Conservation (phyloP, 768 basidiomycete genomes). For the Rhizopogon rudus region DNA sequence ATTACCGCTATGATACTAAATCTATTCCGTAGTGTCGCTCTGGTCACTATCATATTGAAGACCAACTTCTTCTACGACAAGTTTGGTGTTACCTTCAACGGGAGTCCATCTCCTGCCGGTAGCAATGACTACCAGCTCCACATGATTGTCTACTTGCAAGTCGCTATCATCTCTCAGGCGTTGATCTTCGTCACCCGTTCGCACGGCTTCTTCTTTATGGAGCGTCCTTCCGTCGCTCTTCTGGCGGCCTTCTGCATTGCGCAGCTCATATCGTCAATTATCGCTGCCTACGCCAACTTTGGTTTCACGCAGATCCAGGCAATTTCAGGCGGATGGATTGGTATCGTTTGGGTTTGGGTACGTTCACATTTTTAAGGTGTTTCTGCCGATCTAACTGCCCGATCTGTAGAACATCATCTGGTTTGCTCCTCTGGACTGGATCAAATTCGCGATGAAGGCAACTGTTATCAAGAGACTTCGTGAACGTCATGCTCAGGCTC, state of each 20-base stretch:
- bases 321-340: conserved; percentile 93
- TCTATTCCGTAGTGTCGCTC: conserved; percentile 48
- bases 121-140: conserved; percentile 72
- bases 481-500: conserved; percentile 43
- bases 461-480: conserved; percentile 86
- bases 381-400: conserved; percentile 7
- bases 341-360: conserved; percentile 97
- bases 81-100: conserved; percentile 64
- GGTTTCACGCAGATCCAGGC: conserved; percentile 81
- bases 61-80: conserved; percentile 86
- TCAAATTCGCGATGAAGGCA: conserved; percentile 96
- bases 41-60: conserved; percentile 81
- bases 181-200: conserved; percentile 95
- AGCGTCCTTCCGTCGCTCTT: conserved; percentile 86
- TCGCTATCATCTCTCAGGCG: conserved; percentile 98
- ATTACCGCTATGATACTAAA: conserved; percentile 5
- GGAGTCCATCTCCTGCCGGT: conserved; percentile 17
- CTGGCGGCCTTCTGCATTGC: conserved; percentile 89
- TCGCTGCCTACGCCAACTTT: conserved; percentile 91
- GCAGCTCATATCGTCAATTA: conserved; percentile 93
- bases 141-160: conserved; percentile 92
- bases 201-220: conserved; percentile 96
- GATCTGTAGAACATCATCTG: conserved; percentile 78
- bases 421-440: conserved; percentile 93
- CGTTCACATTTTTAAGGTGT: conserved; percentile 21